These are phyloP conservation scores for Chlorella sp. DNA, from an alignment of 139 green algal species.

Conservation along the genomic window DNA sequence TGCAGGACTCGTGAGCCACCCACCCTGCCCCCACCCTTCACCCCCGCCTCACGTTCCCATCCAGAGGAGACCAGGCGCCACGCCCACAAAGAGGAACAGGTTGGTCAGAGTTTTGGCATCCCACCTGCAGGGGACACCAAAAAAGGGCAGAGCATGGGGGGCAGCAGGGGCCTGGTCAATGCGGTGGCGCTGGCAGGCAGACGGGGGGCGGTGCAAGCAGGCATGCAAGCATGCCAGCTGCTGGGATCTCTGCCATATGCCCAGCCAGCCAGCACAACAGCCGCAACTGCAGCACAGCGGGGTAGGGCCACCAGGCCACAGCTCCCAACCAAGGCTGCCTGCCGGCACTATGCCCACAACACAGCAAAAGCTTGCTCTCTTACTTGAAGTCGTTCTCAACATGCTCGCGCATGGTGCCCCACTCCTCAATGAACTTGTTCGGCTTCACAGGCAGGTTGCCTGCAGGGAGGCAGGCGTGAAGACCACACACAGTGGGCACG, in stretches of 20 bases:
- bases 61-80: slow-evolving; percentile 36
- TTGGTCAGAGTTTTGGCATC: slow-evolving; percentile 41
- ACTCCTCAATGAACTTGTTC: slow-evolving; percentile 67
- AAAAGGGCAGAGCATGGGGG: background rate
- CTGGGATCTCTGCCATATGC: too few relatives aligned
- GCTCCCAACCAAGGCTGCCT: background rate
- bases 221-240: background rate
- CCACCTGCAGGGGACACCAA: slow-evolving; percentile 17
- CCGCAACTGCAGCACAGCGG: background rate
- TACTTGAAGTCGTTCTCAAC: slow-evolving; percentile 55
- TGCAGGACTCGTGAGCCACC: too few relatives aligned
- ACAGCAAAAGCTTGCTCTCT: background rate
- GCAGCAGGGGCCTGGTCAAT: too few relatives aligned
- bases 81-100: slow-evolving; percentile 14
- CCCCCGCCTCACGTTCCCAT: too few relatives aligned
- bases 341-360: background rate
- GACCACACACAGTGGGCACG: background rate
- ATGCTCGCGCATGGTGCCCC: slow-evolving; percentile 55
- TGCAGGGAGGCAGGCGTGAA: background rate
- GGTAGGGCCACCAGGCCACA: background rate
- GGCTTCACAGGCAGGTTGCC: slow-evolving; percentile 64
- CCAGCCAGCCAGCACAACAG: too few relatives aligned
- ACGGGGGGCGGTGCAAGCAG: background rate
- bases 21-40: too few relatives aligned
- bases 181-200: background rate